Conservation (phyloP, 2,329 filamentous ascomycete genomes). For the Metarhizium rileyi region DNA sequence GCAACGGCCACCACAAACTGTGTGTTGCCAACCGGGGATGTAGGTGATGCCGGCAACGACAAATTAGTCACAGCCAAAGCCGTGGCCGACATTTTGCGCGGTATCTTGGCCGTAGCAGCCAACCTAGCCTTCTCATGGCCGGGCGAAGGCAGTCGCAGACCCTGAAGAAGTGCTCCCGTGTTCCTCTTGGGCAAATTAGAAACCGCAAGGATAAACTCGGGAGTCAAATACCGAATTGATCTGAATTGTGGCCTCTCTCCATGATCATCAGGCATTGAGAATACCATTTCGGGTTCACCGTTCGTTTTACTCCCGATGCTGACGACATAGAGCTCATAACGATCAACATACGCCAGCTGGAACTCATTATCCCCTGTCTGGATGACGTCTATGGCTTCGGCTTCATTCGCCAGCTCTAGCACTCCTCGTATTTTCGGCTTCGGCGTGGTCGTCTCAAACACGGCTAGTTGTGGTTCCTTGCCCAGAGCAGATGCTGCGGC, state of each 20-base stretch:
- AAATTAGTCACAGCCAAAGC: slow-evolving; percentile 70
- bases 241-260: slow-evolving; percentile 42
- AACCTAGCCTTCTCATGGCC: slow-evolving; percentile 34
- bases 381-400: slow-evolving; percentile 59
- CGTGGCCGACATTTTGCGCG: slow-evolving; percentile 60
- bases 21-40: slow-evolving; percentile 46
- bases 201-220: slow-evolving; percentile 46
- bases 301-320: slow-evolving; percentile 41
- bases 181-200: slow-evolving; percentile 49
- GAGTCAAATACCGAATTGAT: slow-evolving; percentile 48
- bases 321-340: slow-evolving; percentile 62
- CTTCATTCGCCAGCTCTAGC: slow-evolving; percentile 44
- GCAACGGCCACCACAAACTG: slow-evolving; percentile 77
- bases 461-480: slow-evolving; percentile 64
- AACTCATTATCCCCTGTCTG: slow-evolving; percentile 54
- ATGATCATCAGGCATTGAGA: slow-evolving; percentile 42
- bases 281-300: slow-evolving; percentile 43
- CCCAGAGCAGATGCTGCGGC: slow-evolving; percentile 72
- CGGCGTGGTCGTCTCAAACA: slow-evolving; percentile 56
- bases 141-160: slow-evolving; percentile 40
- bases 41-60: slow-evolving; percentile 40
- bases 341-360: slow-evolving; percentile 69
- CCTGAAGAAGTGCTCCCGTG: slow-evolving; percentile 43
- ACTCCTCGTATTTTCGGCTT: slow-evolving; percentile 36
- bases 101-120: slow-evolving; percentile 46